Percentiles rank a stretch among this genome's conserved stretches.
Evolutionary conservation across 495 filamentous ascomycete species (phyloP).

Genomic region (Hypoxylon fuscum): DNA sequence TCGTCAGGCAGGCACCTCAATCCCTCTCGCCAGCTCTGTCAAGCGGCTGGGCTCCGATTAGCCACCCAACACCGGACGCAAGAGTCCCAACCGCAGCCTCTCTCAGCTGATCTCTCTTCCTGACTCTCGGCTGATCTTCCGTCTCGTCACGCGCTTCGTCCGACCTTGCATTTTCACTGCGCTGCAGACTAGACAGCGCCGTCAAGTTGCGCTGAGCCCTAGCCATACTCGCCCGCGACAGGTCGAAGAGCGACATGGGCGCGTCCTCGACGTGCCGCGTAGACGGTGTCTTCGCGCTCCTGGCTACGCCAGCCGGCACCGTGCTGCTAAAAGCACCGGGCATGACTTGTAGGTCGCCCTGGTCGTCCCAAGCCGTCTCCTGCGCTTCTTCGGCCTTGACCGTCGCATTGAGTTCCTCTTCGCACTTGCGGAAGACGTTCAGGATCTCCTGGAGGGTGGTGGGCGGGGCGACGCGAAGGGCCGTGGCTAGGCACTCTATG

Average conservation of each 20-base stretch:
- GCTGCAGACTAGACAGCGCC: slow-evolving; percentile 56
- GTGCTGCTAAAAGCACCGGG: slow-evolving; percentile 70
- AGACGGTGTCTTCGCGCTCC: slow-evolving; percentile 8
- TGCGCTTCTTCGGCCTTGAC: slow-evolving; percentile 76
- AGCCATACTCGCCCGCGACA: slow-evolving; percentile 80
- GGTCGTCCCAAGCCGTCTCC: slow-evolving; percentile 76
- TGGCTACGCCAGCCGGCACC: slow-evolving; percentile 39
- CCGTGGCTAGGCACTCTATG: slow-evolving; percentile 88
- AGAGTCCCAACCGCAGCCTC: slow-evolving; percentile 76
- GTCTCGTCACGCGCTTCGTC: slow-evolving; percentile 44
- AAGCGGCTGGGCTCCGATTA: slow-evolving; percentile 70
- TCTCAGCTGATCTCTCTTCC: slow-evolving; percentile 85
- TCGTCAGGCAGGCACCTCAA: too few relatives aligned
- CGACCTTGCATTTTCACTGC: slow-evolving; percentile 41
- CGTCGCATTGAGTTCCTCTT: slow-evolving; percentile 80
- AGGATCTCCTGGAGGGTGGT: slow-evolving; percentile 84
- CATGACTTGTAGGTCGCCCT: slow-evolving; percentile 67
- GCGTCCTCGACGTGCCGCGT: slow-evolving; percentile 70
- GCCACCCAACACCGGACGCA: slow-evolving; percentile 86
- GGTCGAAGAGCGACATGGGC: slow-evolving; percentile 93
- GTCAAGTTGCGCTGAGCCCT: slow-evolving; percentile 68
- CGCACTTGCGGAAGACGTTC: slow-evolving; percentile 82
- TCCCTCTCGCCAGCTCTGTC: slow-evolving; percentile 35
- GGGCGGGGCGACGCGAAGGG: slow-evolving; percentile 82
- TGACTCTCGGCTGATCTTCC: slow-evolving; percentile 59